Base-by-base conservation (phyloP, 768 basidiomycete species). In the Austroboletus festivus region DNA sequence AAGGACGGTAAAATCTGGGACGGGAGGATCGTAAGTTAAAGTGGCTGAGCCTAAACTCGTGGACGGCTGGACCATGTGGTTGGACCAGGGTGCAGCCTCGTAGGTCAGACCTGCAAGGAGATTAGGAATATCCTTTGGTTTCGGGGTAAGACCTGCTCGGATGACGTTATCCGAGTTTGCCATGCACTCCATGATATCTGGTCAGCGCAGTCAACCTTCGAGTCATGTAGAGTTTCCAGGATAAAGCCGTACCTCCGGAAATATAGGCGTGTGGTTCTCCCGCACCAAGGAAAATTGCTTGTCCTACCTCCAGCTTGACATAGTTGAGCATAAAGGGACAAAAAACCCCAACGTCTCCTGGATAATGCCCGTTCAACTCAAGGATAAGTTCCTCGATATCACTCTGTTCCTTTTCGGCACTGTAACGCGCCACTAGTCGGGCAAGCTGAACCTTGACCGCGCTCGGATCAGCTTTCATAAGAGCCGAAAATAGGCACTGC, bases 141-240 rank as follows among this genome's bases (percentile, higher is more conserved):
- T 99, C 2, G 96, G 95, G 0, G 96, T 99, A 34, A 99, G 82
- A 13, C 96, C 96, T 7, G 96, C 96, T 26, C 96, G 90, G 55
- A 99, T 94, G 67, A 99, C 96, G 67, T 98, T 98, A 72, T 99
- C 96, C 0, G 92, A 94, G 53, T 94, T 94, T 21, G 95, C 95
- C 94, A 98, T 98, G 72, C 93, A 95, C 64, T 98, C 96, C 63
- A 98, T 92, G 68, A 94, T 94, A 63, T 99, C 95, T 95, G 59
- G 46, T 42, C 15, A 30, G 21, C 24, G 16, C 34, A 23, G 53
- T 50, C 23, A 57, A 42, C 15, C 31, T n/a, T n/a, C 44, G 19
- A 26, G 47, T 1, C 26, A 18, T 38, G 20, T 4, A 38, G 20
- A 5, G 22, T 38, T 5, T 22, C 34, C 22, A 34, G 24, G 49